Percentiles rank a stretch among this genome's conserved stretches.
These are phyloP conservation scores for Aspergillus sp. DNA, from an alignment of 2,329 filamentous ascomycete species.

Conservation along the genomic window DNA sequence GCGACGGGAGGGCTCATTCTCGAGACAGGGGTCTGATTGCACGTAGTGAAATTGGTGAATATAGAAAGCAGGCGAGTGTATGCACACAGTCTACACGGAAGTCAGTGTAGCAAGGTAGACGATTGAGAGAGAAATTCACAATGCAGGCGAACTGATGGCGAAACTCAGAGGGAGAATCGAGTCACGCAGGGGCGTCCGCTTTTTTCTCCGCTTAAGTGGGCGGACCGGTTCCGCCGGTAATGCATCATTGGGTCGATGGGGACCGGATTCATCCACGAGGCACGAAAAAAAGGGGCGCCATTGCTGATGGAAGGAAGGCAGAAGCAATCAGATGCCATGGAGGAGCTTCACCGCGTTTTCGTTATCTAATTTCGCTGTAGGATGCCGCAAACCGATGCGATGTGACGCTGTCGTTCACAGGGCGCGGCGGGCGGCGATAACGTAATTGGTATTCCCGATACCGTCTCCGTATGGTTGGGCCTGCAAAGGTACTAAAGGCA, in stretches of 20 bases:
- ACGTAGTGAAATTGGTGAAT: background rate
- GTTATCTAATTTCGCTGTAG: constrained; percentile 25
- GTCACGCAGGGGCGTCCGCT: constrained; percentile 12
- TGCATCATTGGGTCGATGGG: constrained; percentile 1
- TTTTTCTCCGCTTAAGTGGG: constrained; percentile 15
- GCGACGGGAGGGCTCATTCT: constrained; percentile 34
- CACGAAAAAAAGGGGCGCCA: background rate
- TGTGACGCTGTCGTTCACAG: constrained; percentile 25
- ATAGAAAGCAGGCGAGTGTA: background rate
- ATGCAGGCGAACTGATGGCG: background rate
- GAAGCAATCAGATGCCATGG: background rate
- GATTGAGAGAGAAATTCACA: background rate
- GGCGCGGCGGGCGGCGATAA: constrained; percentile 22
- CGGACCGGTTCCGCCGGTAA: constrained; percentile 22
- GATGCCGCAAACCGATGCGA: background rate
- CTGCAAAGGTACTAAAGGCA: background rate
- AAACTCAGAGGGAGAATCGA: constrained; percentile 7
- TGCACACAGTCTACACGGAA: background rate
- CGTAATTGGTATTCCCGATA: background rate
- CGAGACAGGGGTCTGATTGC: background rate
- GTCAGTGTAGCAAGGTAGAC: background rate
- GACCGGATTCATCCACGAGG: constrained; percentile 3
- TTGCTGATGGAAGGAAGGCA: background rate
- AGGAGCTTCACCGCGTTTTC: constrained; percentile 17
- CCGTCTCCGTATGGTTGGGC: background rate